phyloP scores from a whole-genome alignment of 2,329 filamentous ascomycete genomes.

The Diaporthe vaccinii region DNA sequence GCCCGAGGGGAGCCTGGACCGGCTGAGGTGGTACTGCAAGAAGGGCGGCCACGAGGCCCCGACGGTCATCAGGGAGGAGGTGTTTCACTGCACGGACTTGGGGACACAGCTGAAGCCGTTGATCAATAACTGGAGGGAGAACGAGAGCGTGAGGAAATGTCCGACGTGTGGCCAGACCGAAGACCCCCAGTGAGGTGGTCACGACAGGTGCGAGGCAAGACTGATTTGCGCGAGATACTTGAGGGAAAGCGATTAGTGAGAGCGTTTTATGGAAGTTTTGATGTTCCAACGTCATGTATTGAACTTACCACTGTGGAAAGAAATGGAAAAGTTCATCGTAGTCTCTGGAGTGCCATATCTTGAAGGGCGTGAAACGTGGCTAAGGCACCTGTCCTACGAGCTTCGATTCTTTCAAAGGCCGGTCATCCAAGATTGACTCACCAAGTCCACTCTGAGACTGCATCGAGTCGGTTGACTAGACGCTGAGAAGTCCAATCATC shows the following conservation, averaged over 20 bases:
- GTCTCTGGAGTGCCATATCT: not conserved
- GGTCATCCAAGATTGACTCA: not conserved
- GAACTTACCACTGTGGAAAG: not conserved
- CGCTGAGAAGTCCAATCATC: too few relatives aligned
- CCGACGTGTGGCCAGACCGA: constrained; percentile 37
- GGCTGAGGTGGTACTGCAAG: constrained; percentile 44
- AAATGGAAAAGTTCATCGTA: too few relatives aligned
- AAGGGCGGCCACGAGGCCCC: constrained; percentile 43
- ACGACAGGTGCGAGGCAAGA: too few relatives aligned
- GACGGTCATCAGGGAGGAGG: constrained; percentile 43
- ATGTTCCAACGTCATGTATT: not conserved
- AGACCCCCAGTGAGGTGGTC: constrained; percentile 34
- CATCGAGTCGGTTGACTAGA: too few relatives aligned
- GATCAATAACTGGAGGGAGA: constrained; percentile 43
- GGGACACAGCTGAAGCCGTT: constrained; percentile 44
- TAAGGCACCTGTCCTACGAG: not conserved
- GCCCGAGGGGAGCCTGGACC: constrained; percentile 42
- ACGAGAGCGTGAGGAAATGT: constrained; percentile 42
- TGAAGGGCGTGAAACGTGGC: not conserved
- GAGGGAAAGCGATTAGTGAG: not conserved
- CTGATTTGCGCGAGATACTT: not conserved
- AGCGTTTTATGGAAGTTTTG: not conserved
- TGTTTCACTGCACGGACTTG: constrained; percentile 43
- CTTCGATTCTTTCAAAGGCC: too few relatives aligned
- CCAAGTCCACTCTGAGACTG: too few relatives aligned